Evolutionary conservation across 441 rosid species (phyloP).

Genomic region (Rhodomyrtus psidioides): DNA sequence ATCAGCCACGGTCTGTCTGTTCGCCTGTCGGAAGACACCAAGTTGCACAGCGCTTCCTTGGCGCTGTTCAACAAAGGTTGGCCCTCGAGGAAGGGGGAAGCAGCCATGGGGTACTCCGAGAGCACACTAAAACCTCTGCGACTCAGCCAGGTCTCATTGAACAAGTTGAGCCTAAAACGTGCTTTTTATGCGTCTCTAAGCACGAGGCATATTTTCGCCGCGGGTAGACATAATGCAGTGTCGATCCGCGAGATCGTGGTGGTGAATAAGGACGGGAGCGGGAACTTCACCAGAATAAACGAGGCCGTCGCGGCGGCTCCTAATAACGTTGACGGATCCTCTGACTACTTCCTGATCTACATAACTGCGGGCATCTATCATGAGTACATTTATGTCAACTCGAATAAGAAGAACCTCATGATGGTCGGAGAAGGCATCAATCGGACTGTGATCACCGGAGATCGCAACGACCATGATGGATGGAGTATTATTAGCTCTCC

Average conservation of each 20-base stretch:
- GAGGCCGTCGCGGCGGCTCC: constrained; percentile 60
- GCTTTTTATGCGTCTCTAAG: background rate
- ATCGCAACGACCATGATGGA: constrained; percentile 50
- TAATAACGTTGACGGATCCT: constrained; percentile 22
- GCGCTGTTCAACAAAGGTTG: background rate
- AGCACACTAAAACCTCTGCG: background rate
- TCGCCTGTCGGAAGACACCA: constrained; percentile 27
- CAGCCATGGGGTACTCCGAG: background rate
- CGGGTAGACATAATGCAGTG: background rate
- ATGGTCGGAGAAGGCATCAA: constrained; percentile 69
- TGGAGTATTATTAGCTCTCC: constrained; percentile 67
- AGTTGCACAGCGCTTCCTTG: constrained; percentile 26
- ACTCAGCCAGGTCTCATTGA: background rate
- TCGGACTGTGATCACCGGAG: constrained; percentile 59
- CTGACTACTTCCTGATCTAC: constrained; percentile 63
- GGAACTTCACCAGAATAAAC: constrained; percentile 40
- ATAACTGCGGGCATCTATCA: constrained; percentile 45
- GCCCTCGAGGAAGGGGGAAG: background rate
- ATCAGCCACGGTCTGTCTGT: constrained; percentile 17
- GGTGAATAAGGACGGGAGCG: constrained; percentile 19
- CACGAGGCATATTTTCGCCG: background rate
- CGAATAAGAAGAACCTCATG: constrained; percentile 41
- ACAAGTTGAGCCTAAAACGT: background rate
- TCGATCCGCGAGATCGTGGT: background rate
- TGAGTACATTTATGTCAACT: constrained; percentile 40